These are phyloP conservation scores for Triticum timopheevii DNA, from an alignment of 176 grass and related monocot genomes.

Conservation along the genomic window DNA sequence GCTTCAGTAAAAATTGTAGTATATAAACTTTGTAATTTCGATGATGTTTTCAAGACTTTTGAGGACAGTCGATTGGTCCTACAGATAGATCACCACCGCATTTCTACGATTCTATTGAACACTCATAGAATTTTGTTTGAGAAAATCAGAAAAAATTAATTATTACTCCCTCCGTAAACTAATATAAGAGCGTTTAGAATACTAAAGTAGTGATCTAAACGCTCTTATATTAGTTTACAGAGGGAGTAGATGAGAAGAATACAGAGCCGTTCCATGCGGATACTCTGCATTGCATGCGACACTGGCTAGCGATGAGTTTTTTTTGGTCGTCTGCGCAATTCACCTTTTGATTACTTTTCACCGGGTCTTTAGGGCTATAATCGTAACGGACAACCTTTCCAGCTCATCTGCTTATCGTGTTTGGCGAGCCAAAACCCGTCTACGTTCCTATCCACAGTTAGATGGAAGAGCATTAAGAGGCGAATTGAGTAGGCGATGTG, in stretches of 20 bases:
- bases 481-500: background rate
- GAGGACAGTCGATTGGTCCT: background rate
- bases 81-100: background rate
- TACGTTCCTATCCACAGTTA: background rate
- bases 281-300: background rate
- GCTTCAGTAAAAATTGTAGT: background rate
- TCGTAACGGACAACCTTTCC: background rate
- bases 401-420: background rate
- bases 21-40: background rate
- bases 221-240: too few relatives aligned
- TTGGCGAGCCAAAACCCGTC: background rate
- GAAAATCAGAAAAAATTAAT: background rate
- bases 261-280: background rate
- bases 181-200: too few relatives aligned
- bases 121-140: too few relatives aligned
- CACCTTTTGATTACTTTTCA: background rate
- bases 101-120: background rate
- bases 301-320: background rate
- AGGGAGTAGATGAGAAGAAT: background rate
- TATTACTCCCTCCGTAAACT: too few relatives aligned
- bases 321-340: background rate
- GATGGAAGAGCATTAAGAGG: background rate
- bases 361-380: background rate
- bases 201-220: too few relatives aligned
- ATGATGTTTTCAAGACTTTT: background rate